These are phyloP conservation scores for Populus simonii DNA, from an alignment of 345 rosid genomes.

Conservation along the genomic window DNA sequence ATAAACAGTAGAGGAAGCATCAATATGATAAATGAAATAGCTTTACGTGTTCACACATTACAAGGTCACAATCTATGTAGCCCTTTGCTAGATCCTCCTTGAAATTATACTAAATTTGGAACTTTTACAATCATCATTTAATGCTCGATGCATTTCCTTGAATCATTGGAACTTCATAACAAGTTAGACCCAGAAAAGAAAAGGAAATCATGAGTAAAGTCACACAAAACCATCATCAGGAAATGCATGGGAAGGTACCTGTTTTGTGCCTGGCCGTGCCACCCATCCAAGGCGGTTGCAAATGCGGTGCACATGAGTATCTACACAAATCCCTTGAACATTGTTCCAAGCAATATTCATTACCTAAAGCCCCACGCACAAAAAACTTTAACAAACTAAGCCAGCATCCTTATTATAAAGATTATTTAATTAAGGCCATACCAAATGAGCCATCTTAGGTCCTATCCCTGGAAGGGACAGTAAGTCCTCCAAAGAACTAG, in stretches of 20 bases:
- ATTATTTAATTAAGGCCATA: slow-evolving; percentile 14
- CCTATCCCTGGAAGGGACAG: slow-evolving; percentile 93
- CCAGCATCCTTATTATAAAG: background rate
- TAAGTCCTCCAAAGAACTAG: slow-evolving; percentile 78
- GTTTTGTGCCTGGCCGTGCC: slow-evolving; percentile 55
- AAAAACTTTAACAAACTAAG: background rate
- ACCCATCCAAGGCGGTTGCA: slow-evolving; percentile 98
- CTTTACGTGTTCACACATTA: background rate
- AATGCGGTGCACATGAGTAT: slow-evolving; percentile 93
- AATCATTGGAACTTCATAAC: background rate
- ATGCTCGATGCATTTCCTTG: background rate
- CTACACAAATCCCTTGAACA: slow-evolving; percentile 92
- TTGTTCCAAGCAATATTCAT: slow-evolving; percentile 86
- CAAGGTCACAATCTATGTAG: background rate
- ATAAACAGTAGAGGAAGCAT: background rate
- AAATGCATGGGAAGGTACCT: slow-evolving; percentile 32
- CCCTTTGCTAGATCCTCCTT: background rate
- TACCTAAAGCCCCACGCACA: slow-evolving; percentile 49
- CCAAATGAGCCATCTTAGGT: slow-evolving; percentile 75
- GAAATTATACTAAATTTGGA: background rate
- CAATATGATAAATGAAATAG: background rate
- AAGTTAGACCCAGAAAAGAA: background rate
- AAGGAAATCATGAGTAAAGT: background rate
- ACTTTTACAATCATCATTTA: no score
- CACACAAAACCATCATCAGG: background rate